These are phyloP conservation scores for Trichoderma asperellum DNA, from an alignment of 2,329 filamentous ascomycete genomes.

Conservation along the genomic window DNA sequence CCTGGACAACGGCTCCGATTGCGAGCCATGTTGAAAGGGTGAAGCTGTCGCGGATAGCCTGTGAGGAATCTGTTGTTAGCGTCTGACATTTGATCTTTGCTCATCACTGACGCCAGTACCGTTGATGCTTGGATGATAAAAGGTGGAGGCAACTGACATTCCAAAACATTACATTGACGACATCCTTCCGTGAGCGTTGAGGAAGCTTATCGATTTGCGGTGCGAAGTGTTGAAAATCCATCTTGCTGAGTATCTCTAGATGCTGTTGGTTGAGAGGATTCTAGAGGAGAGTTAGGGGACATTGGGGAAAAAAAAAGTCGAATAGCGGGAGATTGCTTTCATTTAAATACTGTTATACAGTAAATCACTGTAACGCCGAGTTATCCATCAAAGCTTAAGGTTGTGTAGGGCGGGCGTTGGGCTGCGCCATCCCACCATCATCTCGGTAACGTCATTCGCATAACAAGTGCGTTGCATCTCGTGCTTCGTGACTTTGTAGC, in stretches of 20 bases:
- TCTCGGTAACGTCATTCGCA: background rate
- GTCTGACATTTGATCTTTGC: background rate
- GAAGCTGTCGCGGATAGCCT: constrained; percentile 25
- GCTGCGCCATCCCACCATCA: background rate
- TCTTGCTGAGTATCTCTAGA: background rate
- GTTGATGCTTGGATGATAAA: background rate
- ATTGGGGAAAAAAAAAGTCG: background rate
- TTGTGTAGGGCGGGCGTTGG: background rate
- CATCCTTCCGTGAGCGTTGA: background rate
- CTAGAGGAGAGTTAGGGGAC: background rate
- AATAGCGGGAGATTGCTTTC: background rate
- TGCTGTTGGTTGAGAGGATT: background rate
- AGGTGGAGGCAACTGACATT: constrained; percentile 1
- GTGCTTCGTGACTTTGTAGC: background rate
- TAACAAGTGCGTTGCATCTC: background rate
- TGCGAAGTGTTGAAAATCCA: constrained; percentile 24
- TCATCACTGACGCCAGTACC: background rate
- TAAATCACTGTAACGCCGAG: too few species aligned
- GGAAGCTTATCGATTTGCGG: constrained; percentile 1
- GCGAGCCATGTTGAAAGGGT: constrained; percentile 25
- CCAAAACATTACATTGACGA: background rate
- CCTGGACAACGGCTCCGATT: constrained; percentile 19
- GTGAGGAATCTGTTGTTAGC: background rate
- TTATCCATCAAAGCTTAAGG: too few species aligned
- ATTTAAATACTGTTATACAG: background rate